Evolutionary conservation across 225 moss, liverwort and hornwort species (phyloP).

Genomic region (Rhytidiadelphus loreus): DNA sequence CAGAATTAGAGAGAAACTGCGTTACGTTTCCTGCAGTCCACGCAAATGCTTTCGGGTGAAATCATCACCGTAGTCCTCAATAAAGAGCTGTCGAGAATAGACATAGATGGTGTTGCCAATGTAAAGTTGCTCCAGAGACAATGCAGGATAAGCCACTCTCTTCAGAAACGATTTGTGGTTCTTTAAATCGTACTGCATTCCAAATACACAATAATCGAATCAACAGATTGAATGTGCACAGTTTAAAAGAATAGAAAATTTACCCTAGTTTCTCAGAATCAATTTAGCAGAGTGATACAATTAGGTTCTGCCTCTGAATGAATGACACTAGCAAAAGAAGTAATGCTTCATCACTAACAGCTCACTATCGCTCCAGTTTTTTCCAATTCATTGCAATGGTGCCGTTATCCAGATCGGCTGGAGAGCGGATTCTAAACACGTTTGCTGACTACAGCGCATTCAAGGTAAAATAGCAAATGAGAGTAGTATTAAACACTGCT

Average conservation of each 20-base stretch:
- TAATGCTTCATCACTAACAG: not conserved
- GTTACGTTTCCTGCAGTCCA: constrained; percentile 71
- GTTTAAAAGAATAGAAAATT: not conserved
- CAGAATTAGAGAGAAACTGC: not conserved
- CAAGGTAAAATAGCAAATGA: not conserved
- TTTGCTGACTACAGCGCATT: not conserved
- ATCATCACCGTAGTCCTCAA: constrained; percentile 84
- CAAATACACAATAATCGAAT: not conserved
- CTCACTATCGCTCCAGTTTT: not conserved
- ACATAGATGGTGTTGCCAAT: constrained; percentile 64
- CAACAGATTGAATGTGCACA: not conserved
- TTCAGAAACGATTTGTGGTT: constrained; percentile 66
- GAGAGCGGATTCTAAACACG: not conserved
- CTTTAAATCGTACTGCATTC: constrained; percentile 73
- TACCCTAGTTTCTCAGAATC: not conserved
- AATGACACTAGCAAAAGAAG: not conserved
- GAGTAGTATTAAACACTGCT: not conserved
- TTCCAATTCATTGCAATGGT: not conserved
- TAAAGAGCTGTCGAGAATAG: constrained; percentile 56
- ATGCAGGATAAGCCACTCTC: constrained; percentile 64
- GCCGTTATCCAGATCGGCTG: not conserved
- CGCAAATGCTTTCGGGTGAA: constrained; percentile 74
- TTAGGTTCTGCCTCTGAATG: not conserved
- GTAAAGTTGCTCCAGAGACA: constrained; percentile 71
- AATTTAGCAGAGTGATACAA: not conserved